phyloP scores from a whole-genome alignment of 116 monocot genomes.

The Papilionanthe hybrid region DNA sequence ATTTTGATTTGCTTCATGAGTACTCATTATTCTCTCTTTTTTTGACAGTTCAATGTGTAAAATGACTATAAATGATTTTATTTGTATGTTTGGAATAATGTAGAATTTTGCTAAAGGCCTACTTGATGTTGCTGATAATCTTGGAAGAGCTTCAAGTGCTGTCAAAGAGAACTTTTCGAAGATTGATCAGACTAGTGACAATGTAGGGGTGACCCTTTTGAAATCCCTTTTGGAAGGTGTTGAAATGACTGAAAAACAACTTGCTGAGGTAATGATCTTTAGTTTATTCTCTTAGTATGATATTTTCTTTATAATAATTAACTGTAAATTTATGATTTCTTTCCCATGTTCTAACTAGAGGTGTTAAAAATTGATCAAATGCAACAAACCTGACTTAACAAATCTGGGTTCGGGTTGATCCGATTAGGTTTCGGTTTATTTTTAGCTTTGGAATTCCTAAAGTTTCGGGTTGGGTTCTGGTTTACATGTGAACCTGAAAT shows the following conservation, averaged over 20 bases:
- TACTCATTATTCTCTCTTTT: background rate
- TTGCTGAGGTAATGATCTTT: slow-evolving; percentile 47
- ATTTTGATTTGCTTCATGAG: background rate
- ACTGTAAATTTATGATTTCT: too few species aligned
- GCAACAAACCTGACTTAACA: too few species aligned
- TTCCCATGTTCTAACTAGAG: too few species aligned
- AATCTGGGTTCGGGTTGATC: too few species aligned
- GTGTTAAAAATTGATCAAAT: too few species aligned
- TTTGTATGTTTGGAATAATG: slow-evolving; percentile 8
- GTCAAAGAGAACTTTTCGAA: slow-evolving; percentile 83
- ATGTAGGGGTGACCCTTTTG: slow-evolving; percentile 48
- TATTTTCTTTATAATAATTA: too few species aligned
- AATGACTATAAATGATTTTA: background rate
- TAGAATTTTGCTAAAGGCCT: slow-evolving; percentile 81
- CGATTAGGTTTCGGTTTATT: too few species aligned
- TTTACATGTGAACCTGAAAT: too few species aligned
- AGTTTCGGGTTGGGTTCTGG: too few species aligned
- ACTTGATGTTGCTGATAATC: slow-evolving; percentile 88
- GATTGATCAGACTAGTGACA: slow-evolving; percentile 54
- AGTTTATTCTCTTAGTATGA: background rate
- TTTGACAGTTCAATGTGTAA: background rate
- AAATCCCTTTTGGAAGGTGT: slow-evolving; percentile 83
- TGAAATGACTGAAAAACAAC: slow-evolving; percentile 94
- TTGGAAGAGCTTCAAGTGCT: slow-evolving; percentile 74
- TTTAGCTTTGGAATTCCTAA: too few species aligned